phyloP scores from a whole-genome alignment of 345 rosid genomes.

The Erysimum cheiranthoides region DNA sequence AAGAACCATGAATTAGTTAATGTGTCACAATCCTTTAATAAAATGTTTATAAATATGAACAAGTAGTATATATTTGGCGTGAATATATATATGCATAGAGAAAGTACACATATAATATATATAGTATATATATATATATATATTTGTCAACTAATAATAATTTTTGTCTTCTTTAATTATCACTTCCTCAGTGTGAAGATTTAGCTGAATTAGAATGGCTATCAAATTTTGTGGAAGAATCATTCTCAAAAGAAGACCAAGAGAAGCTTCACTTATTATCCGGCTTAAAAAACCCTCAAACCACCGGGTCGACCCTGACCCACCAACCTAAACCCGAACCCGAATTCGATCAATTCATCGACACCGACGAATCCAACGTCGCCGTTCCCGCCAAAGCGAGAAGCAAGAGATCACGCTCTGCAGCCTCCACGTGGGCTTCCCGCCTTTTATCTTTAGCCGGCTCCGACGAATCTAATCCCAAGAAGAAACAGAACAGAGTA shows the following conservation, averaged over 20 bases:
- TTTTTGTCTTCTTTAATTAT: neutral
- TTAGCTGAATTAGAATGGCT: slow-evolving; percentile 98
- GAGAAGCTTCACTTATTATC: slow-evolving; percentile 84
- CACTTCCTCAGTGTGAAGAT: slow-evolving; percentile 67
- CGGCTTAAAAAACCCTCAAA: slow-evolving; percentile 55
- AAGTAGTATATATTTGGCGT: too few relatives aligned
- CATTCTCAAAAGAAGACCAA: slow-evolving; percentile 90
- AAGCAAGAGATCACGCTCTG: slow-evolving; percentile 91
- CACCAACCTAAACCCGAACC: slow-evolving; percentile 45
- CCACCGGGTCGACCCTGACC: slow-evolving; percentile 54
- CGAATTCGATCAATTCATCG: slow-evolving; percentile 35
- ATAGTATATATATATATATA: too few relatives aligned
- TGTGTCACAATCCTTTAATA: too few relatives aligned
- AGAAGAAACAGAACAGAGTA: slow-evolving; percentile 25
- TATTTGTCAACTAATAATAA: slow-evolving; percentile 1
- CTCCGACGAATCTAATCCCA: slow-evolving; percentile 21
- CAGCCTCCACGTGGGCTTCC: slow-evolving; percentile 87
- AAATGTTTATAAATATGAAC: too few relatives aligned
- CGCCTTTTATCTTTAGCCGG: slow-evolving; percentile 54
- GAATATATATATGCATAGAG: neutral
- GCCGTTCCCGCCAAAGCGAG: slow-evolving; percentile 90
- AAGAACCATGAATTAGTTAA: neutral
- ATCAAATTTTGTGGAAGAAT: slow-evolving; percentile 93
- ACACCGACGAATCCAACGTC: slow-evolving; percentile 49
- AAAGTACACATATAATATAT: too few relatives aligned